Percentiles rank a stretch among this genome's conserved stretches.
Evolutionary conservation across 441 rosid species (phyloP).

Genomic region (Aquilaria agallochum): DNA sequence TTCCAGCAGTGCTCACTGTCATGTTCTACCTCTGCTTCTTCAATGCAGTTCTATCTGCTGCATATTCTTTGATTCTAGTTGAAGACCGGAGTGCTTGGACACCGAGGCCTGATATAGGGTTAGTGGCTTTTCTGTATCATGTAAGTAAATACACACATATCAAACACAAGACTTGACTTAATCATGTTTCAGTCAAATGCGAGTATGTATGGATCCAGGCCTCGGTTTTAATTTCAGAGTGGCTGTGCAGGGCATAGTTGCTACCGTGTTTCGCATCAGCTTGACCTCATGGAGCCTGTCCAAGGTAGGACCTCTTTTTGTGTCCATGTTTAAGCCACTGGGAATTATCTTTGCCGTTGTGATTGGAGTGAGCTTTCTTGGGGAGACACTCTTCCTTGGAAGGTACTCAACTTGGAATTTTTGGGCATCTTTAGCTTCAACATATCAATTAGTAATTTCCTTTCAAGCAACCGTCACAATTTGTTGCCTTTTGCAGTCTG

Average conservation of each 20-base stretch:
- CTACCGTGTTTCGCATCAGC: slow-evolving; percentile 2
- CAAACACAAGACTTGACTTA: neutral
- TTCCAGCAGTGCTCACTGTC: slow-evolving; percentile 33
- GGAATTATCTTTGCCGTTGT: slow-evolving; percentile 24
- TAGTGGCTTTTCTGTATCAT: slow-evolving; percentile 18
- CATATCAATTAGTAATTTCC: neutral
- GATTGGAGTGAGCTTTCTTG: slow-evolving; percentile 23
- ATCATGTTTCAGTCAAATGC: neutral
- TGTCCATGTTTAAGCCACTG: slow-evolving; percentile 44
- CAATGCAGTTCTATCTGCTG: slow-evolving; percentile 20
- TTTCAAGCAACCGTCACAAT: neutral
- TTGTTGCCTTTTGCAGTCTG: slow-evolving; percentile 21
- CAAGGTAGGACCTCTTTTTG: slow-evolving; percentile 30
- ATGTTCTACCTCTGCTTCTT: slow-evolving; percentile 24
- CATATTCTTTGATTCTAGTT: slow-evolving; percentile 27
- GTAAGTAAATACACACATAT: neutral
- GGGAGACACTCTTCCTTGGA: slow-evolving; percentile 32
- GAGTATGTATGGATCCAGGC: neutral
- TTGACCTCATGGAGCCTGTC: slow-evolving; percentile 27
- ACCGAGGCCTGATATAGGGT: slow-evolving; percentile 25
- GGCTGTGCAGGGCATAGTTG: slow-evolving; percentile 21
- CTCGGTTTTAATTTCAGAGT: neutral
- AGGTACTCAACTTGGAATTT: slow-evolving; percentile 18
- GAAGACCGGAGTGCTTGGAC: slow-evolving; percentile 40
- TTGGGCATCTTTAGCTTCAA: too few species aligned